Conservation (phyloP, 1,284 basidiomycete species). For the Malassezia slooffiae region DNA sequence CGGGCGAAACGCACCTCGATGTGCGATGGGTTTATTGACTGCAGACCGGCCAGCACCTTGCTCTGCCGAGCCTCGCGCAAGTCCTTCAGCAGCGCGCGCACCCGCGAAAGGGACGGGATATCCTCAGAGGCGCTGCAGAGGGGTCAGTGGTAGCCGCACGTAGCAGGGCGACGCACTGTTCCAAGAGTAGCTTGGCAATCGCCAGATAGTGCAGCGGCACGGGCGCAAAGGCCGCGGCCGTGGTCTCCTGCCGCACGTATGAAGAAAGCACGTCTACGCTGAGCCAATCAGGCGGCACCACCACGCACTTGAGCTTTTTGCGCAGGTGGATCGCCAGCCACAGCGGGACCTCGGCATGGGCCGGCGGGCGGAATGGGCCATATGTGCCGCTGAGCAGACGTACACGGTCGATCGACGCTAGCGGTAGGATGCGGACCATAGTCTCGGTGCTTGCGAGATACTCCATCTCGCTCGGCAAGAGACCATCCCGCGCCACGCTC, state of each 20-base stretch:
- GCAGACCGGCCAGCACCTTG: slow-evolving; percentile 74
- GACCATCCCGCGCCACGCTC: slow-evolving; percentile 1
- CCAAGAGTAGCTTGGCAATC: slow-evolving; percentile 73
- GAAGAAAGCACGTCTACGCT: slow-evolving; percentile 49
- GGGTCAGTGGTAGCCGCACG: no score
- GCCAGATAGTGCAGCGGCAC: slow-evolving; percentile 63
- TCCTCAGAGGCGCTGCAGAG: slow-evolving; percentile 72
- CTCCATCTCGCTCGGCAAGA: slow-evolving; percentile 16
- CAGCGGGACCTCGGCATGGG: slow-evolving; percentile 68
- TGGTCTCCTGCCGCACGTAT: slow-evolving; percentile 7
- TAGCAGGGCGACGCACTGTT: slow-evolving; percentile 64
- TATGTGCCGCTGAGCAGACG: slow-evolving; percentile 51
- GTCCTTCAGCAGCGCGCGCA: slow-evolving; percentile 78
- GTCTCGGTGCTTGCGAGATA: slow-evolving; percentile 19
- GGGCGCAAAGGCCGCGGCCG: slow-evolving; percentile 46
- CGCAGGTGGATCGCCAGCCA: slow-evolving; percentile 94
- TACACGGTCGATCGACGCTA: slow-evolving; percentile 34
- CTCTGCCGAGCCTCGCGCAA: slow-evolving; percentile 85
- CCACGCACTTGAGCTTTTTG: slow-evolving; percentile 81
- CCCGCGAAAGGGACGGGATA: slow-evolving; percentile 64
- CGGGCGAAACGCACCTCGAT: slow-evolving; percentile 57
- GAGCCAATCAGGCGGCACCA: slow-evolving; percentile 80
- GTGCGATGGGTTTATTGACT: slow-evolving; percentile 49
- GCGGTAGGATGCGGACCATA: slow-evolving; percentile 30
- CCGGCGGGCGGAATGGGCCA: slow-evolving; percentile 80